Percentiles rank a stretch among this genome's conserved stretches.
phyloP scores from a whole-genome alignment of 2,329 filamentous ascomycete species.

The Beauveria australis region DNA sequence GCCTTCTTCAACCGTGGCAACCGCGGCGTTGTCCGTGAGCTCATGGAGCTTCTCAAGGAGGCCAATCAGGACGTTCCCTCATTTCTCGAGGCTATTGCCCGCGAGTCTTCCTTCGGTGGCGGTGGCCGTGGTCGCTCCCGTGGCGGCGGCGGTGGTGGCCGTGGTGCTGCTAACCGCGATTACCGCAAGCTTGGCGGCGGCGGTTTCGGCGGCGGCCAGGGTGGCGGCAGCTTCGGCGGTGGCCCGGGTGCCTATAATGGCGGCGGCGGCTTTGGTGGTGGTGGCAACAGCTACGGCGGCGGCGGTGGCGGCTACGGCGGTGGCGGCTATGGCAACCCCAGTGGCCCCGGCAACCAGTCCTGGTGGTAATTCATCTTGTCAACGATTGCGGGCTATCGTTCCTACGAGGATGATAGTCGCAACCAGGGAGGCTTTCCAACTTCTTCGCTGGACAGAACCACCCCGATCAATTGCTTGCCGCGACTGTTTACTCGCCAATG shows the following conservation, averaged over 20 bases:
- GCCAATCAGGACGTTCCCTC: constrained; percentile 92
- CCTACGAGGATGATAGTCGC: not conserved
- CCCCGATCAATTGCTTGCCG: not conserved
- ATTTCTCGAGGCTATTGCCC: constrained; percentile 96
- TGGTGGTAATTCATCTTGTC: constrained; percentile 49
- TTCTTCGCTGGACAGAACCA: not conserved
- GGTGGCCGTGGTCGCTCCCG: constrained; percentile 46
- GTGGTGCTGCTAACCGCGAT: constrained; percentile 72
- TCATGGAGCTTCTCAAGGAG: constrained; percentile 96
- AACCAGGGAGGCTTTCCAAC: not conserved
- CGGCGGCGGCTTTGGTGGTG: constrained; percentile 36
- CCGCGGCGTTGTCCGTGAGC: constrained; percentile 91
- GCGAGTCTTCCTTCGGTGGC: constrained; percentile 81
- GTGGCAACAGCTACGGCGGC: constrained; percentile 29
- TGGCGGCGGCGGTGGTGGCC: constrained; percentile 55
- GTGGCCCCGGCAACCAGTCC: constrained; percentile 57
- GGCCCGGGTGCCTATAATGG: constrained; percentile 23
- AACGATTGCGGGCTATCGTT: not conserved
- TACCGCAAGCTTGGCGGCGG: constrained; percentile 70
- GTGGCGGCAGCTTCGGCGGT: constrained; percentile 21
- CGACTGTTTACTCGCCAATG: not conserved
- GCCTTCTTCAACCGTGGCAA: constrained; percentile 99
- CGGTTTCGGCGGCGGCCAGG: constrained; percentile 22
- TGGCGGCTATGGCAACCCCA: constrained; percentile 56
- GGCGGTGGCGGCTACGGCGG: constrained; percentile 37